Evolutionary conservation across 495 filamentous ascomycete genomes (phyloP), one percentile per base, ranked within the genome.

Genomic region (Talaromyces liani): DNA sequence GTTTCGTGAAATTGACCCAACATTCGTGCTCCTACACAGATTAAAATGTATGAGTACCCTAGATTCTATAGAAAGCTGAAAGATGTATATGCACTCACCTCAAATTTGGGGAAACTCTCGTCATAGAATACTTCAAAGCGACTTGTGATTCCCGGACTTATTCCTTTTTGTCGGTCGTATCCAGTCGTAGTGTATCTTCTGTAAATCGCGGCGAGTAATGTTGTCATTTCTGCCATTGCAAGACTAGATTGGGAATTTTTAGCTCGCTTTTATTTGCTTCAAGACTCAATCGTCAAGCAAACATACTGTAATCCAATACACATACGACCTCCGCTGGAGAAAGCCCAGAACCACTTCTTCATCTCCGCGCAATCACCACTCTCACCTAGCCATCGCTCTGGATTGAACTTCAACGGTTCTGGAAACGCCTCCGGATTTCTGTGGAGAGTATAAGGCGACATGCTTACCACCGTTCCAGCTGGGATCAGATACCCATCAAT

Each of bases 181-280:
- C 66, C 60, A 18, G 33, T 67, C 4, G 77, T 78, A 1, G 25
- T 66, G 58, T 77, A 78, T 12, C 62, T 66, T 20, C 70, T 54
- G 54, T 77, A 80, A 4, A 78, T 65, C 0, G 73, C 70, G 4
- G 75, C 72, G 1, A 72, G 59, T 8, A 78, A 64, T 18, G 75
- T 77, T 0, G 71, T 78, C 77, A 80, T 80, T 64, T 80, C 75
- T 2, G 71, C 72, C 71, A 77, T 73, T 3, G 73, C 77, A 14
- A 75, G 63, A 68, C 76, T 79, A 39, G 18, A 25, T 61, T 49
- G 56, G 12, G 51, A 29, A 49, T 12, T 20, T 1, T 61, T 25
- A 31, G 25, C 9, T 6, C 14, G 1, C 10, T 53, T 1, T 22
- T 54, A 6, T 10, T 6, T 41, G 24, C 16, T n/a, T 41, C 10